Evolutionary conservation across 768 basidiomycete species (phyloP).

Genomic region (Crepidotus variabilis): DNA sequence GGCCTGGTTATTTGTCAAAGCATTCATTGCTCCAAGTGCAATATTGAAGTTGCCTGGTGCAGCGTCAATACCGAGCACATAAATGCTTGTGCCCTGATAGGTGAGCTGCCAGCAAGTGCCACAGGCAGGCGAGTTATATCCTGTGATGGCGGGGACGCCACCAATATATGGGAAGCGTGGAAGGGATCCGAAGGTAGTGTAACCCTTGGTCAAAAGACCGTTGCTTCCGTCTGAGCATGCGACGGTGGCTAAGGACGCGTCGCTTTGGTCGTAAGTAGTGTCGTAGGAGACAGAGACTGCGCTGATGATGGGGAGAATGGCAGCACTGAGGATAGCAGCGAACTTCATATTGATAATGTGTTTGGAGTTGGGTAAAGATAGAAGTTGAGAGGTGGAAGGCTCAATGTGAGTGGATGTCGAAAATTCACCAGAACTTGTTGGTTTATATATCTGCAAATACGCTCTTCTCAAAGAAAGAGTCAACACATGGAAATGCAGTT

Average conservation of each 20-base stretch:
- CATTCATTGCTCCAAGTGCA: constrained; percentile 45
- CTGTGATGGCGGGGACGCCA: constrained; percentile 45
- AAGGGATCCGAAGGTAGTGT: constrained; percentile 45
- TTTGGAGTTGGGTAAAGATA: neutral
- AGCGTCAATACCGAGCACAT: constrained; percentile 38
- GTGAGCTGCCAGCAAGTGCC: constrained; percentile 59
- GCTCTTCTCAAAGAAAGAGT: too few species aligned
- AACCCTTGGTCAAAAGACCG: constrained; percentile 44
- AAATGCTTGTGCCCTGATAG: constrained; percentile 28
- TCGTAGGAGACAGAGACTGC: constrained; percentile 39
- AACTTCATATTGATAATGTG: constrained; percentile 28
- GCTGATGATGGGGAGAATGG: constrained; percentile 18
- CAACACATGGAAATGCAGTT: too few species aligned
- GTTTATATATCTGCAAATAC: too few species aligned
- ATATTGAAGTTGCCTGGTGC: constrained; percentile 40
- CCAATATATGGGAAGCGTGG: constrained; percentile 61
- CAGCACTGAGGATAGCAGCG: constrained; percentile 17
- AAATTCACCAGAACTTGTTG: too few species aligned
- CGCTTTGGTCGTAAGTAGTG: constrained; percentile 42
- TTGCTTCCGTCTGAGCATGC: constrained; percentile 47
- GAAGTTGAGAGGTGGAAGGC: too few species aligned
- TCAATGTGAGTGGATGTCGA: too few species aligned
- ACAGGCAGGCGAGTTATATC: constrained; percentile 50
- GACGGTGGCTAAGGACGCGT: constrained; percentile 35
- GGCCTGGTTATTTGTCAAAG: constrained; percentile 41